These are phyloP conservation scores for Keithomyces neogunnii DNA, from an alignment of 2,329 filamentous ascomycete genomes.

Conservation along the genomic window DNA sequence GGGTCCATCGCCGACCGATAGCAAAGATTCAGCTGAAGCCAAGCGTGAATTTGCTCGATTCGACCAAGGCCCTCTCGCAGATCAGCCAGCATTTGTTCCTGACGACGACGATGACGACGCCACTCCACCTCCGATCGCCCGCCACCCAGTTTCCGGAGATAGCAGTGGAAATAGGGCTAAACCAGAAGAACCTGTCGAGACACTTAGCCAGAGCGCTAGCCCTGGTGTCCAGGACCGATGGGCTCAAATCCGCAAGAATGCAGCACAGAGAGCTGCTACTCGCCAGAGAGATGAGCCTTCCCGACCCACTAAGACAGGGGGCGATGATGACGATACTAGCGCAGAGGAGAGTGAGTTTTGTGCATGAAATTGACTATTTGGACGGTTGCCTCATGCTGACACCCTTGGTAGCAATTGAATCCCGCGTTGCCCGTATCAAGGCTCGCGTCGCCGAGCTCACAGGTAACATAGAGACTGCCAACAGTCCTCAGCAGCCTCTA, in stretches of 20 bases:
- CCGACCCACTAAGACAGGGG: constrained; percentile 47
- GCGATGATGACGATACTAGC: constrained; percentile 79
- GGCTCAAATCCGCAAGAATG: constrained; percentile 94
- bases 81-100: constrained; percentile 78
- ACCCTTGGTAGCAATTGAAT: constrained; percentile 69
- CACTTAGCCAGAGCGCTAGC: constrained; percentile 23
- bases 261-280: constrained; percentile 66
- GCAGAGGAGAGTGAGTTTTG: constrained; percentile 81
- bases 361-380: background rate
- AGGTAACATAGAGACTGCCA: constrained; percentile 62
- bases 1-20: constrained; percentile 51
- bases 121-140: constrained; percentile 44
- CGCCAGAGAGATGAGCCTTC: constrained; percentile 58
- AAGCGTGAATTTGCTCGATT: constrained; percentile 58
- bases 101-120: constrained; percentile 42
- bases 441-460: constrained; percentile 93
- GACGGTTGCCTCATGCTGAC: constrained; percentile 13
- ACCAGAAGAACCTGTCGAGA: constrained; percentile 20
- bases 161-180: constrained; percentile 9
- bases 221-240: constrained; percentile 62
- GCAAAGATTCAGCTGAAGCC: constrained; percentile 49
- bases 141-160: constrained; percentile 19
- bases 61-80: constrained; percentile 78
- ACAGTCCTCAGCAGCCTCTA: constrained; percentile 22
- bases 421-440: constrained; percentile 94